Conservation (phyloP, 176 grass and related monocot genomes). For the Cenchrus fungigraminus region DNA sequence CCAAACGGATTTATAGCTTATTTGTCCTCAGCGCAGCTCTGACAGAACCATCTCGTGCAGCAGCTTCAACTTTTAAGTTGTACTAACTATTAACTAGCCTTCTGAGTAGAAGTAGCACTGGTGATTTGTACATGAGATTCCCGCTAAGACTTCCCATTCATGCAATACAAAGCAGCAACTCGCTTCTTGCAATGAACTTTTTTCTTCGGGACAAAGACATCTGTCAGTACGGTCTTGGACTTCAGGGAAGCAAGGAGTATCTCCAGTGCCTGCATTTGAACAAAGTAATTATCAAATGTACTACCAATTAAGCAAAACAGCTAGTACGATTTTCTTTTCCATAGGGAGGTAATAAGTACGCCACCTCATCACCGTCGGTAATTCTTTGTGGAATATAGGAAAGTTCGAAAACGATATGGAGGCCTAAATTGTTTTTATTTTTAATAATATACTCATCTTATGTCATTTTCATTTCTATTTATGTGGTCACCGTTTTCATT, state of each 20-base stretch:
- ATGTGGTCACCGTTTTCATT: too few species aligned
- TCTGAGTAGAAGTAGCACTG: not conserved
- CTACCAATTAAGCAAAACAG: not conserved
- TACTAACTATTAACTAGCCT: not conserved
- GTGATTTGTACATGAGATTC: not conserved
- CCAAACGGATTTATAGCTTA: not conserved
- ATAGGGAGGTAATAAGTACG: not conserved
- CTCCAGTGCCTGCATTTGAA: slow-evolving; percentile 27
- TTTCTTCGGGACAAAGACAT: slow-evolving; percentile 30
- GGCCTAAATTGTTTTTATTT: too few species aligned
- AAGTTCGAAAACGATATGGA: too few species aligned
- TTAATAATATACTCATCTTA: too few species aligned
- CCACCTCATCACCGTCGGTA: slow-evolving; percentile 31
- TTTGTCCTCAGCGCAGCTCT: not conserved
- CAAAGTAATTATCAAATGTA: not conserved
- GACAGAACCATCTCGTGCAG: not conserved
- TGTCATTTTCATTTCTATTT: too few species aligned
- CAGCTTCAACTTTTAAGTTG: not conserved
- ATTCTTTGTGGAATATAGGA: too few species aligned
- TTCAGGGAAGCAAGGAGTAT: slow-evolving; percentile 41
- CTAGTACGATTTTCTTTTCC: not conserved
- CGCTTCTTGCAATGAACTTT: slow-evolving; percentile 30
- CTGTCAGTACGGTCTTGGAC: slow-evolving; percentile 30
- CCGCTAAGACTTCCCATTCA: not conserved
- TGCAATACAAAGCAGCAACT: not conserved